Base-by-base conservation (phyloP, 2,329 filamentous ascomycete species). In the Aureobasidium sp. region DNA sequence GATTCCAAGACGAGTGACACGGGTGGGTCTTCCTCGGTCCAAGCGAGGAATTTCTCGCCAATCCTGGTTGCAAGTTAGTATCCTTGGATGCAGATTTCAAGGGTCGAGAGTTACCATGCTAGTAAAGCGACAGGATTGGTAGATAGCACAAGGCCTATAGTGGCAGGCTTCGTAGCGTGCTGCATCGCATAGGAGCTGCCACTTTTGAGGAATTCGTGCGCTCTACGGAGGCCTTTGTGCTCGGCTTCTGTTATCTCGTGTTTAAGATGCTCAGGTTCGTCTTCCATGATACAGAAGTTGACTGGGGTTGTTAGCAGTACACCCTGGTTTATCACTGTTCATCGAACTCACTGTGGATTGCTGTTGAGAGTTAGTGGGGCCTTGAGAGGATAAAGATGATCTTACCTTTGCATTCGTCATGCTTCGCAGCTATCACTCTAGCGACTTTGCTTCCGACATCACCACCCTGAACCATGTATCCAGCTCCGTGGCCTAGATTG, bases 381-480 rank as follows among this genome's bases (percentile, higher is more conserved):
- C 4, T 29, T 45, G 36, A 9, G 21, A 16, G 25, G 4, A 3
- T 6, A 21, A 5, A 44, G 55, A 13, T 69, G 66, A 21, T 21
- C 49, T 72, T 69, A 36, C 76, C 81, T 68, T 79, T 82, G 69
- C 80, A 83, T 53, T 77, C 74, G 1, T 75, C 68, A 57, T 77
- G 76, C 1, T 68, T 69, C 0, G 70, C 72, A 4, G 75, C 77
- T 50, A 84, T 68, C 0, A 75, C 64, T 14, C 80, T 70, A 0
- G 76, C 71, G 5, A 83, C 61, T 27, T 74, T 69, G 45, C 74
- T 76, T 4, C 81, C 80, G 2, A 85, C 73, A 65, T 86, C 83
- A 3, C 83, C 83, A 10, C 83, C 83, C 67, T 85, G 82, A 0
- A 76, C 75, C 9, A 83, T 68, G 64, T 85, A 85, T 3, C 78